Evolutionary conservation across 78 protist genomes (phyloP), one percentile per base, ranked within the genome.

Genomic region (Speleostelium caveatum): DNA sequence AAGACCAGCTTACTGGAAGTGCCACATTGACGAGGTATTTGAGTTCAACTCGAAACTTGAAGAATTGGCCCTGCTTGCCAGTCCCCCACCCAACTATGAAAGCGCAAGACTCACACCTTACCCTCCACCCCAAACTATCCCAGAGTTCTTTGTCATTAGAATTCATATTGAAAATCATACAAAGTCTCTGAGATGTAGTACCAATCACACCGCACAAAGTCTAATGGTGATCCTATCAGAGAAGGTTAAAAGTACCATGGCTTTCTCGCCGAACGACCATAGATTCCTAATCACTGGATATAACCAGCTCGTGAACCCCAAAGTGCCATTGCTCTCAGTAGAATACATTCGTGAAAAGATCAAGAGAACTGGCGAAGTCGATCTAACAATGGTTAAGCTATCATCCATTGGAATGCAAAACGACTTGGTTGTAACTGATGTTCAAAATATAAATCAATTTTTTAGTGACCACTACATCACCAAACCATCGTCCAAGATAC

Each of bases 61-160:
- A 2, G 66, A 59, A 5, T 38, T 83, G 41, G 90, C 90, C n/a
- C 38, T 19, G 16, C 14, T 83, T 4, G 63, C 61, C 17, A 14
- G 22, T 53, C 77, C 32, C 41, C 53, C 56, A 17, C 36, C 26
- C 28, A 2, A 28, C 1, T 30, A 58, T 16, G 60, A 61, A 2
- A 21, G 32, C 28, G 90, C 90, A 12, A 60, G 90, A 2, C 38
- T 69, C 26, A 69, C 90, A 36, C 67, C 76, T 4, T 83, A 83
- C 32, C 90, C 90, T 45, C 90, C 90, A 14, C 90, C 90, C 21
- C 26, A 36, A 69, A 58, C 90, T n/a, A 83, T 83, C 2, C 90
- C 90, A 12, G 90, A 83, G 33, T 41, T 39, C 22, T 83, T 83
- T 41, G 68, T 83, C 2, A 83, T 83, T n/a, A 71, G 65, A 22